Evolutionary conservation across 495 filamentous ascomycete genomes (phyloP).

Genomic region (Xylaria palmicola): DNA sequence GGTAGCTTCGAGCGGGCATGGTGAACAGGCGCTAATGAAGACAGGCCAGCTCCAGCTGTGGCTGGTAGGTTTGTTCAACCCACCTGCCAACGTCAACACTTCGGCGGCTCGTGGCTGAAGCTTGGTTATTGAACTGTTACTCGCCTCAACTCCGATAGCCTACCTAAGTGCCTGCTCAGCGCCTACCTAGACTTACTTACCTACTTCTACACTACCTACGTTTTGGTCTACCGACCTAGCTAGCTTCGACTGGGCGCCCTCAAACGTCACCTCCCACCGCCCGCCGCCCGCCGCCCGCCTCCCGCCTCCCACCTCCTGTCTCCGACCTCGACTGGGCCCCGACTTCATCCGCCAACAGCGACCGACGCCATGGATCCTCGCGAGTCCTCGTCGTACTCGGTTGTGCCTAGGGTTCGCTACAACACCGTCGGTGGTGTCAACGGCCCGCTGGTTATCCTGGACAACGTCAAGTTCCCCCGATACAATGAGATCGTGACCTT

Average conservation of each 20-base stretch:
- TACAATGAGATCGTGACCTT: slow-evolving; percentile 98
- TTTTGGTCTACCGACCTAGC: background rate
- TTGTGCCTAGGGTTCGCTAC: slow-evolving; percentile 87
- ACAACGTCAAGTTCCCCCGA: slow-evolving; percentile 96
- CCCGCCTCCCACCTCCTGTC: background rate
- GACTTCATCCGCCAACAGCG: slow-evolving; percentile 11
- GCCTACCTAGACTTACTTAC: background rate
- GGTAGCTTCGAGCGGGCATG: background rate
- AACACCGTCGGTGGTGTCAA: slow-evolving; percentile 99
- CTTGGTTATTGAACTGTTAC: background rate
- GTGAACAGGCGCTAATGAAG: background rate
- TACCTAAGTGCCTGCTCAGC: too few relatives aligned
- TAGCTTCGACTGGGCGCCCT: slow-evolving; percentile 1
- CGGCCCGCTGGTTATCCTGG: slow-evolving; percentile 93
- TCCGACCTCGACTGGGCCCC: slow-evolving; percentile 1
- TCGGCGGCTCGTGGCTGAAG: slow-evolving; percentile 10
- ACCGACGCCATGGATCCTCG: slow-evolving; percentile 70
- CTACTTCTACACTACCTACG: background rate
- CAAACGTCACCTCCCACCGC: background rate
- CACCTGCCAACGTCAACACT: slow-evolving; percentile 10
- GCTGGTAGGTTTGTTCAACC: background rate
- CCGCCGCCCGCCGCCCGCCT: background rate
- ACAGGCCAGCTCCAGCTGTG: background rate
- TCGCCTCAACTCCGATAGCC: slow-evolving; percentile 12
- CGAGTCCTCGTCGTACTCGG: slow-evolving; percentile 66